Conservation (phyloP, 2,329 filamentous ascomycete genomes). For the Cladosporium cucumerinum region DNA sequence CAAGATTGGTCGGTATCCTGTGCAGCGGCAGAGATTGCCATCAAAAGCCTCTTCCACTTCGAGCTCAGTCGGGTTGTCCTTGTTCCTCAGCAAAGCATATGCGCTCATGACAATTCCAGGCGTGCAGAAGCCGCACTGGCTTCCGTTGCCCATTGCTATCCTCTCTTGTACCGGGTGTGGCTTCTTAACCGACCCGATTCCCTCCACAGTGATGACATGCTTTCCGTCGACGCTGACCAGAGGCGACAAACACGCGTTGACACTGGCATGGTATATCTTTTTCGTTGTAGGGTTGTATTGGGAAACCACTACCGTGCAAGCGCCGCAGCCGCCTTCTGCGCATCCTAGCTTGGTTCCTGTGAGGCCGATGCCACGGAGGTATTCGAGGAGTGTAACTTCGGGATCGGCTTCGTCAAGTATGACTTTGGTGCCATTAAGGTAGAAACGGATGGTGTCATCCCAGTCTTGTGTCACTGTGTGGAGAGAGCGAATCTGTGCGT, state of each 20-base stretch:
- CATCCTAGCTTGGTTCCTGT: slow-evolving; percentile 97
- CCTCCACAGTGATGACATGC: slow-evolving; percentile 96
- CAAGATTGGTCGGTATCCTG: slow-evolving; percentile 88
- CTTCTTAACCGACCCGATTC: slow-evolving; percentile 81
- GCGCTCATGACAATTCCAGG: slow-evolving; percentile 97
- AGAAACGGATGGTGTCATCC: slow-evolving; percentile 87
- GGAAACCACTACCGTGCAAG: slow-evolving; percentile 91
- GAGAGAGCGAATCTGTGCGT: slow-evolving; percentile 47
- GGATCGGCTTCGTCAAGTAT: slow-evolving; percentile 83
- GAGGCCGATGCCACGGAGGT: slow-evolving; percentile 84
- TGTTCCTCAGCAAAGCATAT: slow-evolving; percentile 87
- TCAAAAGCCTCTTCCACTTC: slow-evolving; percentile 96
- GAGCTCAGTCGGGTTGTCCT: slow-evolving; percentile 69
- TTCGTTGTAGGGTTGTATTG: slow-evolving; percentile 91
- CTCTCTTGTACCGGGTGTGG: slow-evolving; percentile 90
- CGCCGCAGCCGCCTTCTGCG: slow-evolving; percentile 93
- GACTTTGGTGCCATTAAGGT: slow-evolving; percentile 89
- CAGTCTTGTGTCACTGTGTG: slow-evolving; percentile 68
- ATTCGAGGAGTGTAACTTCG: slow-evolving; percentile 87
- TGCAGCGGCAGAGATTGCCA: slow-evolving; percentile 92
- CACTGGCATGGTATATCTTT: slow-evolving; percentile 90
- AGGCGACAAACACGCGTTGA: slow-evolving; percentile 93
- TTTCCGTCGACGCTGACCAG: slow-evolving; percentile 93
- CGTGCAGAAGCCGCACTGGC: slow-evolving; percentile 93
- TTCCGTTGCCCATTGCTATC: slow-evolving; percentile 86